A percentile compares a stretch with the other conserved stretches of the same genome.
Evolutionary conservation across 1,139 yeast genomes (phyloP).

Genomic region (Zygosaccharomyces sapae): DNA sequence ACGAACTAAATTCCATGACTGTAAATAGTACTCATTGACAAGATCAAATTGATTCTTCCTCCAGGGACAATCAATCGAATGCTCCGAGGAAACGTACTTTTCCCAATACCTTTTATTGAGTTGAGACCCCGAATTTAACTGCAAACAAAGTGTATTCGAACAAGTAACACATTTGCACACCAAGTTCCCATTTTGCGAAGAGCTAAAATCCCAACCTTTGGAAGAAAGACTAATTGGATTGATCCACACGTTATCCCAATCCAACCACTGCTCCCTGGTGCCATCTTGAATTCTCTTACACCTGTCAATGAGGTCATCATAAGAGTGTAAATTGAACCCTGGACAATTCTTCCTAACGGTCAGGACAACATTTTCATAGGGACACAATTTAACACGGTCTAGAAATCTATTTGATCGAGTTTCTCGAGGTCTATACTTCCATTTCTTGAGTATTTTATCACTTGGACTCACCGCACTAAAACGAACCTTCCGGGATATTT

Average conservation of each 20-base stretch:
- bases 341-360: conserved; percentile 6
- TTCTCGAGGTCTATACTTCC: conserved; percentile 14
- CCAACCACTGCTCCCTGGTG: conserved; percentile 10
- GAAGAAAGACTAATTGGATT: conserved; percentile 22
- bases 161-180: conserved; percentile 19
- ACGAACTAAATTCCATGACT: conserved; percentile 13
- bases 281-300: conserved; percentile 11
- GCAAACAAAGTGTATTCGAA: conserved; percentile 11
- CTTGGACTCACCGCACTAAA: not conserved
- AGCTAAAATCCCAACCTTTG: conserved; percentile 20
- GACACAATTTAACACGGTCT: not conserved
- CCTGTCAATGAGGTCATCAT: conserved; percentile 12
- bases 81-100: conserved; percentile 8
- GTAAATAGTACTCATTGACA: conserved; percentile 15
- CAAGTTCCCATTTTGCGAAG: conserved; percentile 2
- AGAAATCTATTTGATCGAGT: not conserved
- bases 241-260: conserved; percentile 21
- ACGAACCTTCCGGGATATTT: not conserved
- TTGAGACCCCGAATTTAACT: conserved; percentile 9
- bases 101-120: conserved; percentile 14
- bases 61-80: conserved; percentile 19
- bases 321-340: conserved; percentile 14
- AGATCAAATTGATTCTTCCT: conserved; percentile 13
- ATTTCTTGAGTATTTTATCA: conserved; percentile 9
- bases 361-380: conserved; percentile 14